A percentile compares a stretch with the other conserved stretches of the same genome.
These are phyloP conservation scores for Vanilla planifolia DNA, from an alignment of 106 monocot genomes.

Conservation along the genomic window DNA sequence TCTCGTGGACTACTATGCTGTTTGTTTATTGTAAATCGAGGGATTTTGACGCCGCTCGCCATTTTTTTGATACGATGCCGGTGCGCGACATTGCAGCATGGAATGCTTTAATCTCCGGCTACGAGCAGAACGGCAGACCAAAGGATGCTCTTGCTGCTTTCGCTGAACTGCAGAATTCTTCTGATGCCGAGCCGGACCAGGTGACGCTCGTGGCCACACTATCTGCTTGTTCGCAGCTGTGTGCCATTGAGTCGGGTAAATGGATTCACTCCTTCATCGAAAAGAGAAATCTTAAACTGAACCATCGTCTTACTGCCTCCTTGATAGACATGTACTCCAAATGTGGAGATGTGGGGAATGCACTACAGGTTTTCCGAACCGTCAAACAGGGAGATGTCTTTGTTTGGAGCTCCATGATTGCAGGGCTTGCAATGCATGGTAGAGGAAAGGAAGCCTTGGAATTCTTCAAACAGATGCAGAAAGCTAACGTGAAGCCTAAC, in stretches of 20 bases:
- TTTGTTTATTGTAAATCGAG: slow-evolving; percentile 25
- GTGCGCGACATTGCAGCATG: slow-evolving; percentile 30
- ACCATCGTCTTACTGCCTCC: slow-evolving; percentile 36
- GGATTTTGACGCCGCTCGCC: slow-evolving; percentile 27
- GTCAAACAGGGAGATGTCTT: slow-evolving; percentile 31
- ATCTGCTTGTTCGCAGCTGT: slow-evolving; percentile 38
- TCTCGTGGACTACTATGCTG: slow-evolving; percentile 57
- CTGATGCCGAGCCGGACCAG: slow-evolving; percentile 18
- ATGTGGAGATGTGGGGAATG: slow-evolving; percentile 49
- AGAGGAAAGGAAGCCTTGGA: slow-evolving; percentile 31
- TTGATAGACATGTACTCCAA: slow-evolving; percentile 68
- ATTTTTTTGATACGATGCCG: slow-evolving; percentile 27
- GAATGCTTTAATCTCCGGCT: slow-evolving; percentile 52
- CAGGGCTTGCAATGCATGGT: slow-evolving; percentile 41
- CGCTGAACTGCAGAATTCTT: slow-evolving; percentile 12
- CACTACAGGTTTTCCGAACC: slow-evolving; percentile 23
- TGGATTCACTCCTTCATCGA: slow-evolving; percentile 33
- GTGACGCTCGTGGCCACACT: slow-evolving; percentile 27
- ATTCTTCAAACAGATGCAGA: slow-evolving; percentile 36
- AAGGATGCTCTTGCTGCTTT: slow-evolving; percentile 45
- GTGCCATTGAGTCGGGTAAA: slow-evolving; percentile 32
- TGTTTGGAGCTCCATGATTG: slow-evolving; percentile 56
- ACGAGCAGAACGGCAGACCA: slow-evolving; percentile 35
- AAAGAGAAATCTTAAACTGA: slow-evolving; percentile 18
- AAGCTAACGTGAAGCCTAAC: slow-evolving; percentile 26